phyloP scores from a whole-genome alignment of 192 early-diverging fungal genomes.

The Entomortierella lignicola region DNA sequence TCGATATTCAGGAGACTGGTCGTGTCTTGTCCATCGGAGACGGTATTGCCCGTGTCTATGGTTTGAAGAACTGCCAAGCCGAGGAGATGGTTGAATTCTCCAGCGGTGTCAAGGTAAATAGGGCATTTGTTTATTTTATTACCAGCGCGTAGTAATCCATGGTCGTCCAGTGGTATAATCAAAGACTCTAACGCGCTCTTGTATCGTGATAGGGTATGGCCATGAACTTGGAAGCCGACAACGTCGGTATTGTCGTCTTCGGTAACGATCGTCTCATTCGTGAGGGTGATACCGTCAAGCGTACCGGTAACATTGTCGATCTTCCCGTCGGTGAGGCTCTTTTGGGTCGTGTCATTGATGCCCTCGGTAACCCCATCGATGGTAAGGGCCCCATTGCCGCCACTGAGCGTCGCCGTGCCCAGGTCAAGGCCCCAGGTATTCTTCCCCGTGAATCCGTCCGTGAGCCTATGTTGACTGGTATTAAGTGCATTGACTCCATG shows the following conservation, averaged over 20 bases:
- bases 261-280: conserved; percentile 99
- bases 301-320: conserved; percentile 98
- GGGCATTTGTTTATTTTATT: too few relatives aligned
- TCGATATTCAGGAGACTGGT: conserved; percentile 97
- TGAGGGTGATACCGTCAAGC: conserved; percentile 99
- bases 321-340: conserved; percentile 96
- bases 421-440: conserved; percentile 99
- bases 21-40: conserved; percentile 99
- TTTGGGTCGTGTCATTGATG: conserved; percentile 98
- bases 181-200: neutral
- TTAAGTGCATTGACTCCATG: conserved; percentile 99
- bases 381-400: conserved; percentile 97
- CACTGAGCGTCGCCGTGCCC: conserved; percentile 89
- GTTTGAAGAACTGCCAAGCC: conserved; percentile 97
- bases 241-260: conserved; percentile 99
- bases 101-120: conserved; percentile 91
- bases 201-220: conserved; percentile 89
- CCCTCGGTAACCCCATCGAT: conserved; percentile 99
- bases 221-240: conserved; percentile 99
- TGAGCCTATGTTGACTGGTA: conserved; percentile 99
- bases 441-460: conserved; percentile 98
- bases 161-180: neutral
- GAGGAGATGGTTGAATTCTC: conserved; percentile 99
- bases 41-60: conserved; percentile 99
- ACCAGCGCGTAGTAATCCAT: too few relatives aligned